A percentile compares a stretch with the other conserved stretches of the same genome.
Conservation (phyloP, 306 rosid species). For the Casuarina cunninghamiana region DNA sequence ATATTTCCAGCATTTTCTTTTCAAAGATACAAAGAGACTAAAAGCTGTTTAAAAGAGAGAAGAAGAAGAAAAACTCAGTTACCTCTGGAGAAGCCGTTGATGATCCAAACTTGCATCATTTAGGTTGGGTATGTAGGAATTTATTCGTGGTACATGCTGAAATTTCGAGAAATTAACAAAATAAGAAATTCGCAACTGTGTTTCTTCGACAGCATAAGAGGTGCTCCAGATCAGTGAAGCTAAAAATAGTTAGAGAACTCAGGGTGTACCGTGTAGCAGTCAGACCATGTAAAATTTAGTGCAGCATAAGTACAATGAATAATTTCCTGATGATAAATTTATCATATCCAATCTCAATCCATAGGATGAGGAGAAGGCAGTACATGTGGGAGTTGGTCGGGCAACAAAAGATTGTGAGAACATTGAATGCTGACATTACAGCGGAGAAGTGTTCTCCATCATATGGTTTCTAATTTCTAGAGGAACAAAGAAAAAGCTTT, state of each 20-base stretch:
- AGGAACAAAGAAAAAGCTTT: background rate
- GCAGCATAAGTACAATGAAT: slow-evolving; percentile 5
- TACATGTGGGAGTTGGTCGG: background rate
- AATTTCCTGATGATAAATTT: background rate
- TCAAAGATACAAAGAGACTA: background rate
- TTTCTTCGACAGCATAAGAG: background rate
- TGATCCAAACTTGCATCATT: slow-evolving; percentile 83
- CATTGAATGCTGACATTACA: background rate
- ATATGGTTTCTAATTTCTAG: background rate
- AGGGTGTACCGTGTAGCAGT: background rate
- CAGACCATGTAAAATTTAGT: background rate
- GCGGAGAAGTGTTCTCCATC: background rate
- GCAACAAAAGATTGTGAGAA: background rate
- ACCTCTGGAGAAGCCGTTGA: slow-evolving; percentile 86
- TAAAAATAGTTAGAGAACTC: slow-evolving; percentile 1
- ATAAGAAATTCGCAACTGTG: slow-evolving; percentile 15
- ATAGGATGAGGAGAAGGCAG: background rate
- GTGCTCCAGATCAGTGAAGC: slow-evolving; percentile 1
- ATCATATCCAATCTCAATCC: background rate
- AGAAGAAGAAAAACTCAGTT: background rate
- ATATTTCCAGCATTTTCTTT: background rate
- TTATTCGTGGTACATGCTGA: slow-evolving; percentile 88
- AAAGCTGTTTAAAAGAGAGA: background rate
- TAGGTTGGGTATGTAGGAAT: slow-evolving; percentile 66
- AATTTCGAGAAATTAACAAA: slow-evolving; percentile 30